A percentile compares a stretch with the other conserved stretches of the same genome.
Conservation (phyloP, 2,329 filamentous ascomycete genomes). For the Nothomitra cinnamomea region DNA sequence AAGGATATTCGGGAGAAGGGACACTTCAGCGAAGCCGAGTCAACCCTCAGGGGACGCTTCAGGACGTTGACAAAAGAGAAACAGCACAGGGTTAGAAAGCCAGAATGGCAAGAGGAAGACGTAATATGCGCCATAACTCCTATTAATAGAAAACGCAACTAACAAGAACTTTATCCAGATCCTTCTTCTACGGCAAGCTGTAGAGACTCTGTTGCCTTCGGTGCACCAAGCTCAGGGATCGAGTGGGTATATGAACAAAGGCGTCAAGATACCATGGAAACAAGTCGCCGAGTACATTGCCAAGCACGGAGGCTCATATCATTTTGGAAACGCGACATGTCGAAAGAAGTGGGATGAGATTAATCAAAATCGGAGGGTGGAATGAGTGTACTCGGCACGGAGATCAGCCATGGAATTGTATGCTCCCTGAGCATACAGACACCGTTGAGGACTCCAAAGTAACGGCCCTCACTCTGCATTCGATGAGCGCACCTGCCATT, state of each 20-base stretch:
- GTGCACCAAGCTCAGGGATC: slow-evolving; percentile 3
- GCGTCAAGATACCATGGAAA: slow-evolving; percentile 39
- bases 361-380: not conserved
- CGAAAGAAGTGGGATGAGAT: slow-evolving; percentile 43
- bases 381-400: too few species aligned
- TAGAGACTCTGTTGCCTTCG: slow-evolving; percentile 14
- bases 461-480: too few species aligned
- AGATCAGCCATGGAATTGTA: too few species aligned
- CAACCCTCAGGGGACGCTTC: slow-evolving; percentile 29
- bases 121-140: slow-evolving; percentile 19
- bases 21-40: slow-evolving; percentile 28
- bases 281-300: slow-evolving; percentile 36
- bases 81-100: slow-evolving; percentile 27
- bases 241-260: not conserved
- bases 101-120: slow-evolving; percentile 26
- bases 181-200: slow-evolving; percentile 23
- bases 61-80: slow-evolving; percentile 29
- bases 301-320: slow-evolving; percentile 35
- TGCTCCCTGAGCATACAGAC: too few species aligned
- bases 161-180: slow-evolving; percentile 18
- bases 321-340: slow-evolving; percentile 42
- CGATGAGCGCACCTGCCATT: too few species aligned
- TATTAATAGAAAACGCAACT: not conserved
- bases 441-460: too few species aligned
- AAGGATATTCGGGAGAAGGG: slow-evolving; percentile 28